These are phyloP conservation scores for Immersiella caudata DNA, from an alignment of 495 filamentous ascomycete species.

Conservation along the genomic window DNA sequence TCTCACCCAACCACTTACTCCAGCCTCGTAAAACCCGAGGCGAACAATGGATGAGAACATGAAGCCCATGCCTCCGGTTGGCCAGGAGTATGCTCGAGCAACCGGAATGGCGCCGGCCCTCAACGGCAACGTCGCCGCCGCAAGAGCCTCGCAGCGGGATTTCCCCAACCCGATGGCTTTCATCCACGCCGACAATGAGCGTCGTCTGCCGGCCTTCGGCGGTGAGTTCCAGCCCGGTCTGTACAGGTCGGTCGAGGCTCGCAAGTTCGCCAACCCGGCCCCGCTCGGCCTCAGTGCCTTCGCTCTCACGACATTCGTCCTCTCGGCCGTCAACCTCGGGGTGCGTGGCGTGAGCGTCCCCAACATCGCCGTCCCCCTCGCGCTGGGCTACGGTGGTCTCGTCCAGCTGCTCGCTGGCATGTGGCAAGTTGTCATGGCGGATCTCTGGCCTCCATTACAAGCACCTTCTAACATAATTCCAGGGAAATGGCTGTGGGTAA, in stretches of 20 bases:
- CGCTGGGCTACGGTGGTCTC: slow-evolving; percentile 83
- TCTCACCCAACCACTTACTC: neutral
- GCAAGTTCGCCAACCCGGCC: slow-evolving; percentile 87
- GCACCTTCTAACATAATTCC: neutral
- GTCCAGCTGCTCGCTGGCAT: slow-evolving; percentile 94
- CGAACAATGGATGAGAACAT: slow-evolving; percentile 26
- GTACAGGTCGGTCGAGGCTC: slow-evolving; percentile 71
- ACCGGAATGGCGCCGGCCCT: slow-evolving; percentile 19
- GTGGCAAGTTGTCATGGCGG: slow-evolving; percentile 74
- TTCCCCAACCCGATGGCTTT: slow-evolving; percentile 72
- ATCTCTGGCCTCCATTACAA: too few species aligned
- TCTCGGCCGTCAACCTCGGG: slow-evolving; percentile 80
- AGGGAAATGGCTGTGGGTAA: slow-evolving; percentile 99
- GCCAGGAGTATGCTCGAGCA: slow-evolving; percentile 39
- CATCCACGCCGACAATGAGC: slow-evolving; percentile 62
- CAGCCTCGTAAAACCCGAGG: neutral
- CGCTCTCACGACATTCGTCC: slow-evolving; percentile 93
- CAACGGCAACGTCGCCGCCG: neutral
- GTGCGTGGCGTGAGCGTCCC: slow-evolving; percentile 61
- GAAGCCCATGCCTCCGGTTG: slow-evolving; percentile 4
- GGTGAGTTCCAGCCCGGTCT: slow-evolving; percentile 96
- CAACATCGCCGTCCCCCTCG: slow-evolving; percentile 70
- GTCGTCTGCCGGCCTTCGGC: slow-evolving; percentile 78
- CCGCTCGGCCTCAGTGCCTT: slow-evolving; percentile 87
- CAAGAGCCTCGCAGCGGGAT: slow-evolving; percentile 42